phyloP scores from a whole-genome alignment of 768 basidiomycete species.

The Suillus hirtellus region DNA sequence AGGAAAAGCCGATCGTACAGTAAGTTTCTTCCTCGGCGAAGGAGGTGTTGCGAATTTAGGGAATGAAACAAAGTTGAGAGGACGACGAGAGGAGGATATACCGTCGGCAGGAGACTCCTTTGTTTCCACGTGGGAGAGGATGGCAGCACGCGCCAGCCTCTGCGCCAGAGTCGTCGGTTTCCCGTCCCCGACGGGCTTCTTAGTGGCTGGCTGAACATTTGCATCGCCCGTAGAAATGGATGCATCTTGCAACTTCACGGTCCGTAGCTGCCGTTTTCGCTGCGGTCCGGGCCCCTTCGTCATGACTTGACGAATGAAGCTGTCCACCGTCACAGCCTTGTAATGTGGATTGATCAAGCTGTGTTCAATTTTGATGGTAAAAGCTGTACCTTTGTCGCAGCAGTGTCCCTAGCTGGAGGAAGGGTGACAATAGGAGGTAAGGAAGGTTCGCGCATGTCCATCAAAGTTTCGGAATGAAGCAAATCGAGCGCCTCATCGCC shows the following conservation, averaged over 20 bases:
- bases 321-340: slow-evolving; percentile 27
- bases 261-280: slow-evolving; percentile 1
- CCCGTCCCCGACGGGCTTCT: slow-evolving; percentile 1
- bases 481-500: neutral
- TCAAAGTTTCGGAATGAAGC: neutral
- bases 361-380: neutral
- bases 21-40: neutral
- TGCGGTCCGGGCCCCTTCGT: slow-evolving; percentile 1
- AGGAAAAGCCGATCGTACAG: neutral
- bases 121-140: slow-evolving; percentile 26
- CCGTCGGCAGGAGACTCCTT: slow-evolving; percentile 11
- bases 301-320: slow-evolving; percentile 22
- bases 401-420: neutral
- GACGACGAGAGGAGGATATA: slow-evolving; percentile 21
- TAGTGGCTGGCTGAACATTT: slow-evolving; percentile 18
- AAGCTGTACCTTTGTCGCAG: neutral
- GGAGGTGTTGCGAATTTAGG: slow-evolving; percentile 20
- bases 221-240: slow-evolving; percentile 13
- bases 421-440: slow-evolving; percentile 22
- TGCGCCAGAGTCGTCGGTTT: slow-evolving; percentile 14
- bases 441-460: neutral
- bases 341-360: neutral
- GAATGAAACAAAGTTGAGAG: slow-evolving; percentile 30
- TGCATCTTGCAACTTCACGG: neutral
- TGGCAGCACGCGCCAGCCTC: slow-evolving; percentile 27